A percentile compares a stretch with the other conserved stretches of the same genome.
These are phyloP conservation scores for Pleomassaria siparia DNA, from an alignment of 2,329 filamentous ascomycete genomes.

Conservation along the genomic window DNA sequence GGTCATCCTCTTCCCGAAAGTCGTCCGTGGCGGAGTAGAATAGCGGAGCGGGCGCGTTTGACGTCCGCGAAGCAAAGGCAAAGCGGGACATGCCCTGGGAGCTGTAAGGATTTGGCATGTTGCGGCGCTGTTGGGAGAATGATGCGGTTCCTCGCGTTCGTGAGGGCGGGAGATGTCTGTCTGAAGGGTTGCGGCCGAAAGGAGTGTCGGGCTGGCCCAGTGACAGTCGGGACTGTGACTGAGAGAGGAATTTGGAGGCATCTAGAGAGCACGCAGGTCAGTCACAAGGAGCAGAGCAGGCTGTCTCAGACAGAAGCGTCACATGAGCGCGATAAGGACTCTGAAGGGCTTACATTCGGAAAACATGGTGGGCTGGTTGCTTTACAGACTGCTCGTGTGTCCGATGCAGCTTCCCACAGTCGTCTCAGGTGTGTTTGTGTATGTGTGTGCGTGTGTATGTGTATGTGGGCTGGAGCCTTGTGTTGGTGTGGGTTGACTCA, in stretches of 20 bases:
- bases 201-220: slow-evolving; percentile 59
- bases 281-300: slow-evolving; percentile 46
- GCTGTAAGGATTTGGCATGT: slow-evolving; percentile 75
- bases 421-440: slow-evolving; percentile 20
- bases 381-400: slow-evolving; percentile 16
- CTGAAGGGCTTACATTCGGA: slow-evolving; percentile 75
- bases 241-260: slow-evolving; percentile 92
- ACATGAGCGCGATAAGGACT: slow-evolving; percentile 38
- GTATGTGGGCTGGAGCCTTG: slow-evolving; percentile 26
- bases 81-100: slow-evolving; percentile 68
- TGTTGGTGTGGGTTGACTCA: slow-evolving; percentile 20
- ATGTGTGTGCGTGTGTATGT: too few relatives aligned
- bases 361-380: slow-evolving; percentile 60
- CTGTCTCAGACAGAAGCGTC: slow-evolving; percentile 33
- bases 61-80: slow-evolving; percentile 76
- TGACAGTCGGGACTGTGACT: slow-evolving; percentile 90
- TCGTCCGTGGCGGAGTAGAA: slow-evolving; percentile 92
- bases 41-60: slow-evolving; percentile 80
- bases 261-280: slow-evolving; percentile 59
- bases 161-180: slow-evolving; percentile 48
- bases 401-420: slow-evolving; percentile 19
- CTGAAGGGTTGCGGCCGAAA: slow-evolving; percentile 51
- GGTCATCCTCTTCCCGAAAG: slow-evolving; percentile 90
- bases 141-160: slow-evolving; percentile 53
- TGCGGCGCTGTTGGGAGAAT: slow-evolving; percentile 53